Evolutionary conservation across 306 rosid species (phyloP).

Genomic region (Prunus fruticosa): DNA sequence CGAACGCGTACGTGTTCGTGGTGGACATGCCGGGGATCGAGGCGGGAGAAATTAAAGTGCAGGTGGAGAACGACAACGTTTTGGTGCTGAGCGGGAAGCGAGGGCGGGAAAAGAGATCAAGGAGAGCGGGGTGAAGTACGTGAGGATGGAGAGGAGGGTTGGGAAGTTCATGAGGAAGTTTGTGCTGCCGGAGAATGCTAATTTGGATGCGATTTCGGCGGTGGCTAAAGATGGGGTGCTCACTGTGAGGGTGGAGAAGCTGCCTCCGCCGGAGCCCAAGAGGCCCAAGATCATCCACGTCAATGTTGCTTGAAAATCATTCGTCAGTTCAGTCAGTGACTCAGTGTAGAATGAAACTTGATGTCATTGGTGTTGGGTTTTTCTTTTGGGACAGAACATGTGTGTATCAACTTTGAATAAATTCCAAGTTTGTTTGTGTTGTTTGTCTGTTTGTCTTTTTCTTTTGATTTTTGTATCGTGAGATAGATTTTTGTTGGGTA

Average conservation of each 20-base stretch:
- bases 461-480: too few relatives aligned
- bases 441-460: too few relatives aligned
- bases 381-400: too few relatives aligned
- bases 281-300: conserved; percentile 54
- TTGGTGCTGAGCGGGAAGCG: conserved; percentile 59
- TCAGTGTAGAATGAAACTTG: too few relatives aligned
- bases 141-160: conserved; percentile 63
- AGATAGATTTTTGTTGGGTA: too few relatives aligned
- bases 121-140: conserved; percentile 43
- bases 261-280: conserved; percentile 68
- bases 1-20: conserved; percentile 41
- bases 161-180: conserved; percentile 67
- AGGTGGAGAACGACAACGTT: conserved; percentile 59
- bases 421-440: too few relatives aligned
- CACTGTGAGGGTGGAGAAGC: conserved; percentile 48
- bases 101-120: conserved; percentile 56
- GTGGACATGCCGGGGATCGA: conserved; percentile 74
- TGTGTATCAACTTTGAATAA: too few relatives aligned
- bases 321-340: too few relatives aligned
- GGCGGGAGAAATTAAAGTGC: conserved; percentile 62
- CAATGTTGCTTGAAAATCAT: conserved; percentile 34
- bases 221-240: conserved; percentile 54
- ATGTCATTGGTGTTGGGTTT: too few relatives aligned
- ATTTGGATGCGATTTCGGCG: conserved; percentile 38
- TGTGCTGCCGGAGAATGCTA: conserved; percentile 55